phyloP scores from a whole-genome alignment of 2,329 filamentous ascomycete species.

The Rhytidhysteron rufulum region DNA sequence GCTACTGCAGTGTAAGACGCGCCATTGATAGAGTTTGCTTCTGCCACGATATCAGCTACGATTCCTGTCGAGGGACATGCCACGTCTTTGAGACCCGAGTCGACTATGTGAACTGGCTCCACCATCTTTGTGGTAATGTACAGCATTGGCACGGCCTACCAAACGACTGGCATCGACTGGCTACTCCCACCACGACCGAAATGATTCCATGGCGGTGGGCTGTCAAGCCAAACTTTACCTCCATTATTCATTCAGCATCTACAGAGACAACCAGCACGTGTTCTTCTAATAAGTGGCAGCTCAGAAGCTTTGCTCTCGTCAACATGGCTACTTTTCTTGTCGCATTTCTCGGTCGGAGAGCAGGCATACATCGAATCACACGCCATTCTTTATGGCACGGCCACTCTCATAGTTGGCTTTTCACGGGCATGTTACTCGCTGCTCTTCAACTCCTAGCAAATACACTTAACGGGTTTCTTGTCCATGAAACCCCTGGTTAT shows the following conservation, averaged over 20 bases:
- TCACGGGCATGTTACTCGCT: conserved; percentile 15
- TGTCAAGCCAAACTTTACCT: conserved; percentile 9
- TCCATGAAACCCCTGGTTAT: conserved; percentile 18
- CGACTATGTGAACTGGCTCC: conserved; percentile 29
- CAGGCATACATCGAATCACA: conserved; percentile 1
- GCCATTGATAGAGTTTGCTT: conserved; percentile 27
- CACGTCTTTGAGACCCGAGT: conserved; percentile 28
- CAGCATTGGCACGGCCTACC: conserved; percentile 28
- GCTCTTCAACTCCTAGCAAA: conserved; percentile 19
- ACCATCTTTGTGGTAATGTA: conserved; percentile 23
- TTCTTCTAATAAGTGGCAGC: conserved; percentile 19
- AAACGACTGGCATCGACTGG: conserved; percentile 23
- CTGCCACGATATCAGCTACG: conserved; percentile 24
- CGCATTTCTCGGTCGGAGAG: conserved; percentile 7
- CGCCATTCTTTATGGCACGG: conserved; percentile 2
- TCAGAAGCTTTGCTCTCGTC: conserved; percentile 18
- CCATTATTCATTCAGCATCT: conserved; percentile 3
- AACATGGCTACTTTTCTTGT: conserved; percentile 17
- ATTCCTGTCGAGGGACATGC: conserved; percentile 23
- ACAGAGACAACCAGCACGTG: conserved; percentile 9
- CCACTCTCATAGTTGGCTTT: conserved; percentile 12
- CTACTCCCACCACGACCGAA: conserved; percentile 17
- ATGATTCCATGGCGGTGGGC: conserved; percentile 32
- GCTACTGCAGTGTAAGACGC: conserved; percentile 25
- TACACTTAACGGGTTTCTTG: conserved; percentile 17